phyloP scores from a whole-genome alignment of 768 basidiomycete species.

The Mycena alexandri region DNA sequence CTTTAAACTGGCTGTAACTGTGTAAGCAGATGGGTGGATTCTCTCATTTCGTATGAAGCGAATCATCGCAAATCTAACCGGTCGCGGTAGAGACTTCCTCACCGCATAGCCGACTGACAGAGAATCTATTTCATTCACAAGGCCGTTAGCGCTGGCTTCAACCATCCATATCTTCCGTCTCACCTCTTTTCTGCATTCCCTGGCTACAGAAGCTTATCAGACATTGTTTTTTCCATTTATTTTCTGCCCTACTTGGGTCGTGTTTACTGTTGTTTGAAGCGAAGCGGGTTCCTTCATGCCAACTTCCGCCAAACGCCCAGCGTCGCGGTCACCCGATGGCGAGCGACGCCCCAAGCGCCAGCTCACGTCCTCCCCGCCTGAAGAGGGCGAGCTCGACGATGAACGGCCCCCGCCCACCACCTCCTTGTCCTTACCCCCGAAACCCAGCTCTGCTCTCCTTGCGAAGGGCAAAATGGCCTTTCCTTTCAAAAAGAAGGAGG shows the following conservation, averaged over 20 bases:
- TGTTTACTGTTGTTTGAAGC: conserved; percentile 31
- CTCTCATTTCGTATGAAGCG: conserved; percentile 3
- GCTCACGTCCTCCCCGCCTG: conserved; percentile 72
- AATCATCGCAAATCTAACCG: conserved; percentile 1
- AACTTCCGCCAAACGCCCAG: conserved; percentile 65
- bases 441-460: conserved; percentile 42
- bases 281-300: conserved; percentile 29
- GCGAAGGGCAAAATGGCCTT: conserved; percentile 61
- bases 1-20: neutral
- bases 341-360: conserved; percentile 67
- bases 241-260: neutral
- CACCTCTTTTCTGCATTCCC: neutral
- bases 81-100: conserved; percentile 1
- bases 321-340: conserved; percentile 65
- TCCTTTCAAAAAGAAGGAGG: conserved; percentile 77
- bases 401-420: conserved; percentile 40
- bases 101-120: neutral
- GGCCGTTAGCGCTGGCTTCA: neutral
- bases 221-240: conserved; percentile 1
- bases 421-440: conserved; percentile 49
- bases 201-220: neutral
- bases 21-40: conserved; percentile 8
- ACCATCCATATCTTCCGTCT: neutral
- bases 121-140: neutral
- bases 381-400: conserved; percentile 89